Conservation (phyloP, 768 basidiomycete genomes). For the Hydnum rufescens region DNA sequence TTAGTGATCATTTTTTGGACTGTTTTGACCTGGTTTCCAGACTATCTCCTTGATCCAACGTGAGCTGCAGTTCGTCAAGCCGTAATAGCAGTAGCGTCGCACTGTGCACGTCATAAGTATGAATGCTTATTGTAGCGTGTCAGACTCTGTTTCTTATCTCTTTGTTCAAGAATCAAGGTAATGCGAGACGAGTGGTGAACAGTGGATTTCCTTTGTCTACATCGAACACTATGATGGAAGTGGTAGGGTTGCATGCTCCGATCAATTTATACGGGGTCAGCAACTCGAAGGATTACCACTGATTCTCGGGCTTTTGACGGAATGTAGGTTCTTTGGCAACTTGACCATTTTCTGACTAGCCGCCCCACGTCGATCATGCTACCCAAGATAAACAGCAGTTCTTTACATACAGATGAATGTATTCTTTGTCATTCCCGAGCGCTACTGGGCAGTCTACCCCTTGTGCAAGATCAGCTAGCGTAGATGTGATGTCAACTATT, state of each 20-base stretch:
- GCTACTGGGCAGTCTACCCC: too few species aligned
- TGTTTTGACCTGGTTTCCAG: constrained; percentile 2
- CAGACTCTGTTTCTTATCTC: neutral
- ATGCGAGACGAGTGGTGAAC: neutral
- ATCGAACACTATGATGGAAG: neutral
- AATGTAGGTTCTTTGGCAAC: too few species aligned
- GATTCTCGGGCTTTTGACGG: neutral
- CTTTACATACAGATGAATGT: too few species aligned
- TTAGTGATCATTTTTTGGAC: neutral
- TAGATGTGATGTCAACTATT: too few species aligned
- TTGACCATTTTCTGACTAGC: too few species aligned
- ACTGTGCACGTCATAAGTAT: neutral
- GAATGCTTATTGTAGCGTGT: neutral
- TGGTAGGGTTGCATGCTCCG: neutral
- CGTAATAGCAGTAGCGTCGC: neutral
- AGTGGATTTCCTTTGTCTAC: neutral
- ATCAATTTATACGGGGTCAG: neutral
- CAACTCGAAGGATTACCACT: neutral
- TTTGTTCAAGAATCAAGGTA: neutral
- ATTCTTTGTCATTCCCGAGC: too few species aligned
- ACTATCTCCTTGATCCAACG: neutral
- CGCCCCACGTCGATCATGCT: too few species aligned
- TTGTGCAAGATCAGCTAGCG: too few species aligned
- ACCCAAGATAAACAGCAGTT: too few species aligned
- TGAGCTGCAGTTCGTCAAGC: neutral